Evolutionary conservation across 1,284 basidiomycete genomes (phyloP).

Genomic region (Earliella scabrosa): DNA sequence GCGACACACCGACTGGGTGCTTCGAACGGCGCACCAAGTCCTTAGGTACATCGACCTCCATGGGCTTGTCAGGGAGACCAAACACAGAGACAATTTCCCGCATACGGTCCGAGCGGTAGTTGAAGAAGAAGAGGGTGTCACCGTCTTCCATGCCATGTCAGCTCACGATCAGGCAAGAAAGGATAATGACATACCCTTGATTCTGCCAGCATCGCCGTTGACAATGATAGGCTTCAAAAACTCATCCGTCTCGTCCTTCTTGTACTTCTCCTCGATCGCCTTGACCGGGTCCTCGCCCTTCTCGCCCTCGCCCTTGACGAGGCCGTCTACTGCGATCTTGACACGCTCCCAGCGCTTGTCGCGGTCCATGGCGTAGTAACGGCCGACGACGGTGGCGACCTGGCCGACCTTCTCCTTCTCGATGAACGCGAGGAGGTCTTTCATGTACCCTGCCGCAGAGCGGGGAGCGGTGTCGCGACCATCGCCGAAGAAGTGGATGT

Average conservation of each 20-base stretch:
- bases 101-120: slow-evolving; percentile 95
- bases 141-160: slow-evolving; percentile 39
- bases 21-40: slow-evolving; percentile 58
- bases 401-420: slow-evolving; percentile 75
- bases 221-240: slow-evolving; percentile 93
- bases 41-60: slow-evolving; percentile 83
- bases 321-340: slow-evolving; percentile 85
- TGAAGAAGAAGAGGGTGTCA: slow-evolving; percentile 93
- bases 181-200: slow-evolving; percentile 61
- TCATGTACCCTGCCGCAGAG: slow-evolving; percentile 74
- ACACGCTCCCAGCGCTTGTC: slow-evolving; percentile 95
- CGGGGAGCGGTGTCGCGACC: slow-evolving; percentile 89
- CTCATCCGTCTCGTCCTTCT: slow-evolving; percentile 87
- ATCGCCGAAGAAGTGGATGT: slow-evolving; percentile 91
- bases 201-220: slow-evolving; percentile 76
- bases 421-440: slow-evolving; percentile 79
- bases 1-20: neutral
- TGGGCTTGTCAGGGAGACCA: slow-evolving; percentile 80
- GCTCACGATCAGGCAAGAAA: neutral
- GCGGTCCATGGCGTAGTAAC: slow-evolving; percentile 96
- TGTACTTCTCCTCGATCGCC: slow-evolving; percentile 75
- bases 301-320: slow-evolving; percentile 79
- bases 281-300: slow-evolving; percentile 64
- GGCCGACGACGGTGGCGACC: slow-evolving; percentile 81
- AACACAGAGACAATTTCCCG: slow-evolving; percentile 85